Conservation (phyloP, 2,329 filamentous ascomycete genomes). For the Clarireedia hainanense region DNA sequence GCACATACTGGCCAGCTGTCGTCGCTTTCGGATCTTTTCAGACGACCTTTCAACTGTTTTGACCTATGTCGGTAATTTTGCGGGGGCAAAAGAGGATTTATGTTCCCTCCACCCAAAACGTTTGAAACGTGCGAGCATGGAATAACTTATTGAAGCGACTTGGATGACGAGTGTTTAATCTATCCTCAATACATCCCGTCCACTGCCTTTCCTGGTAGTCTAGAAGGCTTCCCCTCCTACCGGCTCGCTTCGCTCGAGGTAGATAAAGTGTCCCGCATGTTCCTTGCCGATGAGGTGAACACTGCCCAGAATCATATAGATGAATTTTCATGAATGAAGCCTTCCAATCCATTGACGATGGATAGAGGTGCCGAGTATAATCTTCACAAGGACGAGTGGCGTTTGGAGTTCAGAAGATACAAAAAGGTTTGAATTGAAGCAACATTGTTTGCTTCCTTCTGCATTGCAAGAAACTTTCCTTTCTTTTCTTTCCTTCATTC, state of each 20-base stretch:
- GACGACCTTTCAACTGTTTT: neutral
- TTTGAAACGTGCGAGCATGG: neutral
- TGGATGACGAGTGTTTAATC: neutral
- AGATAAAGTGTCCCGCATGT: too few relatives aligned
- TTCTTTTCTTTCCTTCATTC: neutral
- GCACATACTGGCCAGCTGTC: neutral
- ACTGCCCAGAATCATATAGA: too few relatives aligned
- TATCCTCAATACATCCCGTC: neutral
- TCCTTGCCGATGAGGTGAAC: too few relatives aligned
- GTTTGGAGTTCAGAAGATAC: neutral
- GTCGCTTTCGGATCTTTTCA: neutral
- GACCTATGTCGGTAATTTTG: neutral
- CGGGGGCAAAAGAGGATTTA: neutral
- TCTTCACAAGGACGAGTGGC: neutral
- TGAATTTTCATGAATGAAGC: neutral
- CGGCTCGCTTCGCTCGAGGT: neutral
- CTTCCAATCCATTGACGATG: neutral
- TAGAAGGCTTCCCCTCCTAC: neutral
- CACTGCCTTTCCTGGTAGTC: neutral
- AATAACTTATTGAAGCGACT: neutral
- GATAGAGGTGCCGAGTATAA: neutral
- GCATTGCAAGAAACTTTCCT: neutral
- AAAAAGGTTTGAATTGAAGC: slow-evolving; percentile 1
- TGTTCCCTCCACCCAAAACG: neutral
- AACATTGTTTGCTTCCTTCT: neutral